Percentiles rank a stretch among this genome's conserved stretches.
Evolutionary conservation across 1,284 basidiomycete genomes (phyloP).

Genomic region (Inonotus hispidus): DNA sequence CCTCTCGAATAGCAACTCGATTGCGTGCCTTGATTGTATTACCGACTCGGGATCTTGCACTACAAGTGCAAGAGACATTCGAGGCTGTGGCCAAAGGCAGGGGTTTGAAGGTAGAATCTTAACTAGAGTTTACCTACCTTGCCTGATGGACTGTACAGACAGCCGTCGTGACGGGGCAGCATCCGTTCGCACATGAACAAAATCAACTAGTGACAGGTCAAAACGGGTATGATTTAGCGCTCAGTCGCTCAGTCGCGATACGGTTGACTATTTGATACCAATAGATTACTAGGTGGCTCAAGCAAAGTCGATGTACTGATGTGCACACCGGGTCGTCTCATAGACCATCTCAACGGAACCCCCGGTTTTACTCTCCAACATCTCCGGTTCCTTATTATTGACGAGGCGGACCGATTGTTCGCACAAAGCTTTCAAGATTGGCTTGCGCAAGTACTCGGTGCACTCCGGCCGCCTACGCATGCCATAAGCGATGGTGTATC

Average conservation of each 20-base stretch:
- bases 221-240: constrained; percentile 34
- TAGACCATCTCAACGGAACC: constrained; percentile 88
- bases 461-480: constrained; percentile 44
- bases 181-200: constrained; percentile 82
- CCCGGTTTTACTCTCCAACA: constrained; percentile 91
- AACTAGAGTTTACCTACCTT: neutral
- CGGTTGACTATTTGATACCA: neutral
- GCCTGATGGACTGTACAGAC: constrained; percentile 42
- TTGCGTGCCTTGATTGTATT: constrained; percentile 90
- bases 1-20: constrained; percentile 69
- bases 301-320: constrained; percentile 93
- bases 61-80: constrained; percentile 89
- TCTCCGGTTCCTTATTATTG: constrained; percentile 91
- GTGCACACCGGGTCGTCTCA: constrained; percentile 91
- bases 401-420: constrained; percentile 94
- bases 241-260: neutral
- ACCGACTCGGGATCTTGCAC: constrained; percentile 93
- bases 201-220: constrained; percentile 58
- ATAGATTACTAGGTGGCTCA: constrained; percentile 64
- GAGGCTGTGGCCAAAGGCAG: constrained; percentile 82
- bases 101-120: constrained; percentile 65
- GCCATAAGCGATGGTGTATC: neutral
- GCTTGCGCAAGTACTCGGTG: constrained; percentile 75
- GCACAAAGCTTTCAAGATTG: constrained; percentile 97
- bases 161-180: constrained; percentile 76